Evolutionary conservation across 257 asterid genomes (phyloP), one percentile per base, ranked within the genome.

Genomic region (Lantana camara): DNA sequence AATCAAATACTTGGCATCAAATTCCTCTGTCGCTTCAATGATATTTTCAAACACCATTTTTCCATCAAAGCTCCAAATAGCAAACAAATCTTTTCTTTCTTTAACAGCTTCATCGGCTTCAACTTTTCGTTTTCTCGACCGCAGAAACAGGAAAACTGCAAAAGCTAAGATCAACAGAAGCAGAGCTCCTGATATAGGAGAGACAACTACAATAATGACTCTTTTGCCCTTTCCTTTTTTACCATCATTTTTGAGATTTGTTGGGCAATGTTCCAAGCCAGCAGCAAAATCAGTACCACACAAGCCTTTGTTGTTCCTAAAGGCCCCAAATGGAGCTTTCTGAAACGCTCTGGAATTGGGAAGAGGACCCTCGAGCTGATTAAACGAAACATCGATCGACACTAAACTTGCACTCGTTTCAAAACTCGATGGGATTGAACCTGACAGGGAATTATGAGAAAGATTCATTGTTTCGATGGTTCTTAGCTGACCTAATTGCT

Each of bases 351-450:
- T 47, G 8, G 41, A 60, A 22, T 64, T n/a, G 0, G n/a, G 87
- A 83, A 81, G 14, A 40, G 69, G 69, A 21, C 82, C 84, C 24
- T 69, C 82, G n/a, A 81, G 46, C 32, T 70, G 57, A 67, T 73
- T 80, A 64, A 65, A 38, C 0, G 82, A 80, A 41, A 80, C 41
- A 49, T 80, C 63, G 2, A 80, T 30, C 2, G 52, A 44, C 20
- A 20, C 19, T 24, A 66, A 51, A 45, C 52, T 42, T 4, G 63
- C 3, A 9, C 72, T 21, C 9, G 54, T 62, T 2, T 35, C 60
- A 63, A 79, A 44, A n/a, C 48, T 57, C 0, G 69, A 46, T 0
- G 85, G 83, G 19, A 80, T 59, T 2, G 59, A n/a, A 53, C 82
- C 87, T 1, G 75, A 72, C n/a, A 82, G 65, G 34, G 56, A 22